Base-by-base conservation (phyloP, 75 land plant species). In the Selaginella moellendorffii region DNA sequence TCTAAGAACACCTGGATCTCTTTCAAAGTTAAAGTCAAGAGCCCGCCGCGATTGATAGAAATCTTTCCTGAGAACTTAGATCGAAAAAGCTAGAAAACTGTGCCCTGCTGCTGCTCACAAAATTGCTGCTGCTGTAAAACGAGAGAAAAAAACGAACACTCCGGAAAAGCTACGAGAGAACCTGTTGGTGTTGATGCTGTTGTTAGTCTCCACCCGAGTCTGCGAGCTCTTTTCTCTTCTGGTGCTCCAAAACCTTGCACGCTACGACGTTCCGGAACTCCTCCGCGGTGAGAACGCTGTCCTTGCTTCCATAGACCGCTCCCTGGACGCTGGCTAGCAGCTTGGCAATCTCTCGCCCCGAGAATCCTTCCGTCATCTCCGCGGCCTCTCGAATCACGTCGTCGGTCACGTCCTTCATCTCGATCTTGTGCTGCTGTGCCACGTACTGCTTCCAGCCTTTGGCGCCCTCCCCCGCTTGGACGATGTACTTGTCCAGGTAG, bases 201-300 rank as follows among this genome's bases (percentile, higher is more conserved):
- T n/a, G n/a, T n/a, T 36, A 36, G 46, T 36, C 46, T 5, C 10
- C 5, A 5, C 46, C 46, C 5, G 46, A 36, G 5, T 36, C 67
- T 36, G 86, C 83, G 61, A 86, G 74, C 65, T 74, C 75, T 53
- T 54, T 76, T 46, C 96, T 76, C 62, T 83, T 84, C 30, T 72
- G 72, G 69, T 84, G 91, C 71, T 90, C 92, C n/a, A 87, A 88
- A 71, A 87, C 97, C 65, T 87, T 87, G 69, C 81, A 90, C 75
- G 86, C 97, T 19, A 90, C 90, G 27, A 90, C 92, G 61, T 87
- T 92, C 14, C 88, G 68, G 54, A 90, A 90, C 1, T 81, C 42
- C 53, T 58, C 77, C 0, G 97, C 65, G 68, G 79, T 83, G 1
- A 90, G 79, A 30, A 78, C 81, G 31, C 83, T 85, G n/a, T 77